These are phyloP conservation scores for Polyporus tsugae DNA, from an alignment of 1,284 basidiomycete species.

Conservation along the genomic window DNA sequence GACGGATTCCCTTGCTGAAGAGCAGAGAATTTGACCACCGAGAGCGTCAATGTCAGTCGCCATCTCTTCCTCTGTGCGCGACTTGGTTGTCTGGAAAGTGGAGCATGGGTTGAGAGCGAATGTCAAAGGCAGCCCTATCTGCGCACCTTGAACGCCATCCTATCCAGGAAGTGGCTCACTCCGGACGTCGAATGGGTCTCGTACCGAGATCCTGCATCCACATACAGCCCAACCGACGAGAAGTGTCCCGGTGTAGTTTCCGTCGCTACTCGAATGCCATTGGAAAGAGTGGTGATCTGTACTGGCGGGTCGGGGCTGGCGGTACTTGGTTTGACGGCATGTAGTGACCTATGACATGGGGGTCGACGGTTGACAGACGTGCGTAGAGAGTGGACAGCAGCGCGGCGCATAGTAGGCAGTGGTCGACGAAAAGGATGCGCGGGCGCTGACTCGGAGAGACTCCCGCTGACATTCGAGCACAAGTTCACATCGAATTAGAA, in stretches of 20 bases:
- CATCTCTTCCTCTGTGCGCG: conserved; percentile 80
- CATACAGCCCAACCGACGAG: conserved; percentile 91
- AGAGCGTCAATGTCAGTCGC: conserved; percentile 83
- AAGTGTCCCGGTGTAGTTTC: conserved; percentile 95
- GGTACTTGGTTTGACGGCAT: not conserved
- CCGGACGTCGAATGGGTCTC: conserved; percentile 83
- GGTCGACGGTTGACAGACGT: conserved; percentile 18
- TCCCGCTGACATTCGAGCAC: not conserved
- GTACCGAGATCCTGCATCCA: conserved; percentile 95
- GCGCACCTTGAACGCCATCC: conserved; percentile 95
- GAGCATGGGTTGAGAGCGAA: conserved; percentile 8
- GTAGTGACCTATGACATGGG: conserved; percentile 11
- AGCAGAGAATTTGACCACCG: conserved; percentile 93
- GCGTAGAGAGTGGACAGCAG: conserved; percentile 33
- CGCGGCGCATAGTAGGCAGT: conserved; percentile 35
- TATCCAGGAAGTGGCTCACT: conserved; percentile 91
- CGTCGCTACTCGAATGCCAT: conserved; percentile 92
- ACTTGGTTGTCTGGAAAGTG: conserved; percentile 60
- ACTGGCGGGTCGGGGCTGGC: conserved; percentile 42
- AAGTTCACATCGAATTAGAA: not conserved
- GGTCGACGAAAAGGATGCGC: conserved; percentile 17
- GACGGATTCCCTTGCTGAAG: conserved; percentile 93
- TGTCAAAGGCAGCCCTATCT: not conserved
- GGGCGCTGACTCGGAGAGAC: not conserved
- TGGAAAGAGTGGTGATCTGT: conserved; percentile 87